Conservation (phyloP, 1,284 basidiomycete genomes). For the Austroboletus novae-zelandiae region DNA sequence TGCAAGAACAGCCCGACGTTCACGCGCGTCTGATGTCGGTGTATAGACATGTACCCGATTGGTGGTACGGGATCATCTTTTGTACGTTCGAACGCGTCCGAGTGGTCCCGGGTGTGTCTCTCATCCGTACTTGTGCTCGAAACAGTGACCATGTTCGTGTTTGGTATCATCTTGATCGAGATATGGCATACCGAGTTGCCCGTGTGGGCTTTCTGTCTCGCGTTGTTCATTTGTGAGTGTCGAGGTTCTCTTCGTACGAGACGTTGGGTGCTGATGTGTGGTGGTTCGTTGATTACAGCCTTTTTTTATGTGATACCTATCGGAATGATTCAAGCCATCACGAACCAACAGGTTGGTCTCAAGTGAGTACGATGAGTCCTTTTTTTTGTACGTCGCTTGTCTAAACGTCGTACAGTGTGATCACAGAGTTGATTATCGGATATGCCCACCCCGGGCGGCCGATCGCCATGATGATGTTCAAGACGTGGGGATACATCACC, state of each 20-base stretch:
- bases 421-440: conserved; percentile 48
- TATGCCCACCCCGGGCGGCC: conserved; percentile 44
- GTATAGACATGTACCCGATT: conserved; percentile 72
- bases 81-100: conserved; percentile 4
- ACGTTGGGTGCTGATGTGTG: not conserved
- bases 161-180: conserved; percentile 57
- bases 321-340: conserved; percentile 35
- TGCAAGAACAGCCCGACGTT: conserved; percentile 69
- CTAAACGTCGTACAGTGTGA: conserved; percentile 25
- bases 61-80: conserved; percentile 61
- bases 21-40: conserved; percentile 72
- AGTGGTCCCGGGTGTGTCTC: not conserved
- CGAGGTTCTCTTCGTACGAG: not conserved
- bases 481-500: conserved; percentile 41
- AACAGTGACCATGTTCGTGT: conserved; percentile 45
- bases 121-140: not conserved
- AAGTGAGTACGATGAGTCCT: conserved; percentile 25
- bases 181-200: conserved; percentile 58
- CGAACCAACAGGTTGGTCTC: conserved; percentile 51
- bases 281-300: conserved; percentile 15
- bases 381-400: not conserved
- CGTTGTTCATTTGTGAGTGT: conserved; percentile 32
- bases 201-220: conserved; percentile 49
- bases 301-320: conserved; percentile 56
- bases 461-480: conserved; percentile 48